These are phyloP conservation scores for Pseudomicrostroma phylloplanum DNA, from an alignment of 1,284 basidiomycete species.

Conservation along the genomic window DNA sequence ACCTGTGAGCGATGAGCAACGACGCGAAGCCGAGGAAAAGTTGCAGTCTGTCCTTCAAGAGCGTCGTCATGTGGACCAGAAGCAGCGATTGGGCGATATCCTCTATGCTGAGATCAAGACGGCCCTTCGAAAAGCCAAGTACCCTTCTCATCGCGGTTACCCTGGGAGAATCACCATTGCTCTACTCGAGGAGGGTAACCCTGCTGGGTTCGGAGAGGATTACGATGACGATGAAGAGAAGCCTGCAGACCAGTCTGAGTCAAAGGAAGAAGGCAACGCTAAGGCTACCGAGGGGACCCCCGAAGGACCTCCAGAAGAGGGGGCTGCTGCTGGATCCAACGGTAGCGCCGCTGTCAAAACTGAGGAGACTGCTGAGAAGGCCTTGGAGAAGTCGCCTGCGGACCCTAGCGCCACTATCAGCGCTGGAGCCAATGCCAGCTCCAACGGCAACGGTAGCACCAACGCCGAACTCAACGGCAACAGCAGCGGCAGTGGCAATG, in stretches of 20 bases:
- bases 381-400: too few relatives aligned
- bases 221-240: too few relatives aligned
- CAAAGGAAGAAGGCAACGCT: too few relatives aligned
- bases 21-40: constrained; percentile 68
- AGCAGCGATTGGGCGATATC: constrained; percentile 58
- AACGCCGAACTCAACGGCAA: not conserved
- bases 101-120: constrained; percentile 61
- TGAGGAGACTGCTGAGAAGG: too few relatives aligned
- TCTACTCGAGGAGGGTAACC: constrained; percentile 59
- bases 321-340: too few relatives aligned
- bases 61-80: constrained; percentile 61
- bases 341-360: too few relatives aligned
- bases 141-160: constrained; percentile 70
- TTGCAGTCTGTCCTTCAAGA: constrained; percentile 65
- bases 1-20: constrained; percentile 64
- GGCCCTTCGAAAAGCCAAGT: constrained; percentile 51
- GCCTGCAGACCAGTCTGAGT: too few relatives aligned
- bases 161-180: constrained; percentile 58
- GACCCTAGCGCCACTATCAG: too few relatives aligned
- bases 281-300: too few relatives aligned
- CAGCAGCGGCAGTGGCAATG: not conserved
- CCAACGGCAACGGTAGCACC: not conserved
- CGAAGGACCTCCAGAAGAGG: too few relatives aligned
- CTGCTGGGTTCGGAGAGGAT: too few relatives aligned
- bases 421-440: too few relatives aligned